These are phyloP conservation scores for Uronychia binucleata DNA, from an alignment of 73 alveolate genomes.

Conservation along the genomic window DNA sequence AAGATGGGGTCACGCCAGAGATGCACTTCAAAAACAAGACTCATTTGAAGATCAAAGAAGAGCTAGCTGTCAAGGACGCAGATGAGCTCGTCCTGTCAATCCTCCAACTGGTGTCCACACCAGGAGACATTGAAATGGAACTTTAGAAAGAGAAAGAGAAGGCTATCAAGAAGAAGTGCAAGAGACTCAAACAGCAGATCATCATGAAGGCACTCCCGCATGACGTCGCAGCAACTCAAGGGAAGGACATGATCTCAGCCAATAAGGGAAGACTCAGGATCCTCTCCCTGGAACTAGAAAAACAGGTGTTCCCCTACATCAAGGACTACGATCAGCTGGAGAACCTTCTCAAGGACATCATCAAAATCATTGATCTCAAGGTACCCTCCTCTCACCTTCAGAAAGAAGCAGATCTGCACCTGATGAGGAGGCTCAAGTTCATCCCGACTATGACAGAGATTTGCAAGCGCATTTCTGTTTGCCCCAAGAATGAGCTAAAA, in stretches of 20 bases:
- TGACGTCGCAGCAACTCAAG: constrained; percentile 82
- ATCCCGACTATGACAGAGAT: constrained; percentile 88
- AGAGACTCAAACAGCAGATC: constrained; percentile 82
- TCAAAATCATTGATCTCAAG: constrained; percentile 69
- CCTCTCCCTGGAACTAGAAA: constrained; percentile 89
- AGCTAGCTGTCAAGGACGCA: constrained; percentile 39
- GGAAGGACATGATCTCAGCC: constrained; percentile 86
- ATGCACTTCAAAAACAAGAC: constrained; percentile 26
- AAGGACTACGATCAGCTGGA: constrained; percentile 82
- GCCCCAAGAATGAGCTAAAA: constrained; percentile 90
- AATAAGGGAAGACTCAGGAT: constrained; percentile 86
- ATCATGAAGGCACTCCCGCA: constrained; percentile 78
- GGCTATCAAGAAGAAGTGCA: constrained; percentile 82
- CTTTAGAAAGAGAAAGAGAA: constrained; percentile 77
- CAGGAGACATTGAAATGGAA: constrained; percentile 84
- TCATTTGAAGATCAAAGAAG: constrained; percentile 61
- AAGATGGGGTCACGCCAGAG: not conserved
- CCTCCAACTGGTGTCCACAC: constrained; percentile 64
- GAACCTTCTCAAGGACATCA: constrained; percentile 79
- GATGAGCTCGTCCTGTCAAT: constrained; percentile 59
- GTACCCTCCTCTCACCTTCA: constrained; percentile 22
- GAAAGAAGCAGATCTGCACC: constrained; percentile 86
- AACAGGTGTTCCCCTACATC: constrained; percentile 76
- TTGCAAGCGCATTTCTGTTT: constrained; percentile 82
- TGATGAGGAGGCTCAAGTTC: constrained; percentile 82